phyloP scores from a whole-genome alignment of 2,329 filamentous ascomycete genomes.

The Aureobasidium sp. region DNA sequence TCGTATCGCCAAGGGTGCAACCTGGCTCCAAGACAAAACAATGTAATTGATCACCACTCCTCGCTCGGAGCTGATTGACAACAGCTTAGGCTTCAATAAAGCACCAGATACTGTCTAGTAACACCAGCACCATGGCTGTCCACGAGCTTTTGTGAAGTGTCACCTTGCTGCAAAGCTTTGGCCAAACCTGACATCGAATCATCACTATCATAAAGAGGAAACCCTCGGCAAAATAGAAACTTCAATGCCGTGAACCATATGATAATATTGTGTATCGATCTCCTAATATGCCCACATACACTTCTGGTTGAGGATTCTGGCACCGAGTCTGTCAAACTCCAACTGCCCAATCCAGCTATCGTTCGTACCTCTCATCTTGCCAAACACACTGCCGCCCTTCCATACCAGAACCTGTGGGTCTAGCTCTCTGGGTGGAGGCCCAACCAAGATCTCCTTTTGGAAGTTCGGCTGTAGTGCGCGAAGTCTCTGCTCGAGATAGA shows the following conservation, averaged over 20 bases:
- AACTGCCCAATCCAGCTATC: constrained; percentile 87
- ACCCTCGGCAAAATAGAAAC: too few relatives aligned
- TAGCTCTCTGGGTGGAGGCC: constrained; percentile 75
- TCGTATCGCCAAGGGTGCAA: not conserved
- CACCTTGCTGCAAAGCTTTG: too few relatives aligned
- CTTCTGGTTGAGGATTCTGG: constrained; percentile 78
- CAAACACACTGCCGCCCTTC: constrained; percentile 97
- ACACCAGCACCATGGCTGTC: too few relatives aligned
- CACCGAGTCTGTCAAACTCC: constrained; percentile 83
- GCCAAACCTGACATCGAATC: too few relatives aligned
- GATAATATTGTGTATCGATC: too few relatives aligned
- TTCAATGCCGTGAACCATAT: too few relatives aligned
- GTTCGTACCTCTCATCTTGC: constrained; percentile 75
- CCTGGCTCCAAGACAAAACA: not conserved
- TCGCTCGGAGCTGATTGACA: not conserved
- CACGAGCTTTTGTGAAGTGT: too few relatives aligned
- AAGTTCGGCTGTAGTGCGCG: constrained; percentile 57
- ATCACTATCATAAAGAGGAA: too few relatives aligned
- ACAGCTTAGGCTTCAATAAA: not conserved
- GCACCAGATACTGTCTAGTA: too few relatives aligned
- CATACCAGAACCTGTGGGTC: constrained; percentile 96
- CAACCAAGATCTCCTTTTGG: constrained; percentile 61
- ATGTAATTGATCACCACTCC: not conserved
- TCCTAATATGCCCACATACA: constrained; percentile 54
- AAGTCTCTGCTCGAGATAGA: constrained; percentile 76